phyloP scores from a whole-genome alignment of 306 rosid genomes.

The Malus domestica region ASM211411v1 NC_041802.1:30128001-30128500 shows the following conservation, averaged over 20 bases:
- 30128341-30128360: too few species aligned
- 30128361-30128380: too few species aligned
- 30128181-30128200: slow-evolving; percentile 3
- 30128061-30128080: not conserved
- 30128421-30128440: slow-evolving; percentile 21
- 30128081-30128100: too few species aligned
- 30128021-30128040: too few species aligned
- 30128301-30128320: too few species aligned
- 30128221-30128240: not conserved
- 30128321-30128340: too few species aligned
- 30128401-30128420: not conserved
- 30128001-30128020: not conserved
- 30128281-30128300: too few species aligned
- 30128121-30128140: too few species aligned
- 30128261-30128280: too few species aligned
- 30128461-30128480: slow-evolving; percentile 27
- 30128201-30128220: not conserved
- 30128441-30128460: slow-evolving; percentile 22
- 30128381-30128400: slow-evolving; percentile 29
- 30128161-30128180: slow-evolving; percentile 21
- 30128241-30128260: not conserved
- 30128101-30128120: not conserved
- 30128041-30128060: too few species aligned
- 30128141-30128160: too few species aligned
- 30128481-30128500: not conserved